These are phyloP conservation scores for Calendula officinalis DNA, from an alignment of 129 eudicot species.

Conservation along the genomic window DNA sequence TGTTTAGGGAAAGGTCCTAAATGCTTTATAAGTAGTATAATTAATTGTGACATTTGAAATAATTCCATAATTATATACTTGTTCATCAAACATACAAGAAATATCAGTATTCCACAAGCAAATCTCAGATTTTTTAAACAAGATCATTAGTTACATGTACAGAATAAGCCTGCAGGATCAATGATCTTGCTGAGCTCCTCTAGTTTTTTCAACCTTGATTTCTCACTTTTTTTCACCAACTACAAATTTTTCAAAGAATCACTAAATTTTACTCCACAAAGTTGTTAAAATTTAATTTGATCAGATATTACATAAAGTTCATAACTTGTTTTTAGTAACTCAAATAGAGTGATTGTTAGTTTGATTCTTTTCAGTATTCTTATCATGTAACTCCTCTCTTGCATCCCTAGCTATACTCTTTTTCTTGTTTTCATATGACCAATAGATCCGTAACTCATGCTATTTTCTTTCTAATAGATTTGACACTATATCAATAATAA, in stretches of 20 bases:
- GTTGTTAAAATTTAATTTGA: neutral
- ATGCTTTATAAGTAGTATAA: no score
- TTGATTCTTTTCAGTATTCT: slow-evolving; percentile 55
- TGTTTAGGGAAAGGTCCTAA: no score
- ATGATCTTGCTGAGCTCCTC: slow-evolving; percentile 64
- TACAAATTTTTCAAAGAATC: slow-evolving; percentile 11
- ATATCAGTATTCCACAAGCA: slow-evolving; percentile 10
- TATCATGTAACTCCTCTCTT: slow-evolving; percentile 49
- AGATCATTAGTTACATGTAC: neutral
- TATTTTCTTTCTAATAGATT: neutral
- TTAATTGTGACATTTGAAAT: no score
- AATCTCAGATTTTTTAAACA: neutral
- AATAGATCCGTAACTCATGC: neutral
- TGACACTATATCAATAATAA: neutral
- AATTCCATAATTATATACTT: neutral
- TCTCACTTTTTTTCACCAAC: slow-evolving; percentile 77
- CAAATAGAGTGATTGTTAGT: slow-evolving; percentile 47
- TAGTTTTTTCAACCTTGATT: slow-evolving; percentile 59
- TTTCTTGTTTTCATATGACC: slow-evolving; percentile 44
- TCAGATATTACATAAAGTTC: neutral
- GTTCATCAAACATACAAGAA: neutral
- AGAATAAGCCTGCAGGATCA: slow-evolving; percentile 23
- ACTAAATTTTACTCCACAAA: neutral
- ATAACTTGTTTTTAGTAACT: slow-evolving; percentile 41
- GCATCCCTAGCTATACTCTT: slow-evolving; percentile 68